phyloP scores from a whole-genome alignment of 2,329 filamentous ascomycete species.

The Neophaeococcomyces aloes region DNA sequence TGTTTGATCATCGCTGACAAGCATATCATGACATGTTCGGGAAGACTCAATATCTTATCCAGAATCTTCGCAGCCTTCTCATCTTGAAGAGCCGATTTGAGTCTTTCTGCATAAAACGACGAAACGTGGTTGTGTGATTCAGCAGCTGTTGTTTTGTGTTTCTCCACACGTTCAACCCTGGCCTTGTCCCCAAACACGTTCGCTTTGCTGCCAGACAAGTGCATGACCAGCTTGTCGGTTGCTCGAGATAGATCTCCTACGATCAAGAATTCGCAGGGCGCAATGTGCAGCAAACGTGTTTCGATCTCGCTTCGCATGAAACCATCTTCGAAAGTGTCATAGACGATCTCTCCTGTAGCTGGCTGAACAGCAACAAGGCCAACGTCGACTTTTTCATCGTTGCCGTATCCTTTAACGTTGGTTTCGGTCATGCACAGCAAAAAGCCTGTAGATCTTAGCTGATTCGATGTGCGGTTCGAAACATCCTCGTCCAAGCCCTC shows the following conservation, averaged over 20 bases:
- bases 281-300: slow-evolving; percentile 87
- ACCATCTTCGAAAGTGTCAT: slow-evolving; percentile 90
- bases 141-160: slow-evolving; percentile 68
- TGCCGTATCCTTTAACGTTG: slow-evolving; percentile 66
- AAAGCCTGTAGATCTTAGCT: slow-evolving; percentile 63
- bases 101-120: slow-evolving; percentile 80
- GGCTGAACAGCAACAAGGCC: slow-evolving; percentile 91
- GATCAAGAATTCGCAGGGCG: slow-evolving; percentile 88
- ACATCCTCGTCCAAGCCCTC: slow-evolving; percentile 57
- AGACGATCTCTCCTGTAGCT: slow-evolving; percentile 88
- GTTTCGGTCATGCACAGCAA: slow-evolving; percentile 84
- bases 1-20: slow-evolving; percentile 95
- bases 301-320: slow-evolving; percentile 97
- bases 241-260: slow-evolving; percentile 83
- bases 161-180: slow-evolving; percentile 68
- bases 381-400: slow-evolving; percentile 86
- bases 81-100: slow-evolving; percentile 49
- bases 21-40: slow-evolving; percentile 79
- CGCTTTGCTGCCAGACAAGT: slow-evolving; percentile 77
- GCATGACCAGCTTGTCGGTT: slow-evolving; percentile 82
- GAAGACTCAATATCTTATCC: slow-evolving; percentile 74
- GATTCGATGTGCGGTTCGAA: slow-evolving; percentile 46
- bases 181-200: slow-evolving; percentile 89
- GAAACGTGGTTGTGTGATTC: slow-evolving; percentile 83
- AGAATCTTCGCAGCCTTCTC: slow-evolving; percentile 57